Base-by-base conservation (phyloP, 1,284 basidiomycete genomes). In the Apiotrichum sp. region DNA sequence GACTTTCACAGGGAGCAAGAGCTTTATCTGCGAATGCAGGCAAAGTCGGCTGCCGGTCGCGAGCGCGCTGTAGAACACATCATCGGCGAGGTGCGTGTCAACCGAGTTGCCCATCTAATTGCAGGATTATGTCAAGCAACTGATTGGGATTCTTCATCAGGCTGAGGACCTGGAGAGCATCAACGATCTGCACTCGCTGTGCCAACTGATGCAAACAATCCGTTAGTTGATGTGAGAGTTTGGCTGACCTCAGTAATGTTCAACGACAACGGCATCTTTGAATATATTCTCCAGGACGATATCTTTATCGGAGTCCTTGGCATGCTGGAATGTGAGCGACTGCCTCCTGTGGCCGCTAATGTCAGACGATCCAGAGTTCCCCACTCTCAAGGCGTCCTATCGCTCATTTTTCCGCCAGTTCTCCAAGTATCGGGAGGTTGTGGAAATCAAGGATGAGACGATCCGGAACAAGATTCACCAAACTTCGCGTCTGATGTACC, bases 301-400 rank as follows among this genome's bases (percentile, higher is more conserved):
- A 79, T 93, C 56, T 98, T 97, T 76, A 82, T 88, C 63, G 91
- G 89, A 53, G 89, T 97, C 35, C 84, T 95, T 33, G 93, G 93
- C 54, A 96, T 98, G 81, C 84, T 99, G 62, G 95, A 99, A 81
- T 98, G 92, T 93, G 67, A 61, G 89, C 80, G 46, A 41, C 50
- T 29, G 7, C 6, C 5, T 10, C 10, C 50, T 29, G 43, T 55
- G 10, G 35, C 8, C 8, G 33, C 55, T 55, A 35, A 57, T 32
- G n/a, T 42, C 71, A 95, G 92, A 98, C 74, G 95, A 97, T 69
- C 93, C 95, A 58, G 95, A 98, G 66, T 98, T 95, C 72, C 95
- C 95, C 9, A 81, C 79, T 13, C 85, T 95, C 77, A 98, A 98
- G 78, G 96, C 95, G 46, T 91, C 93, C 64, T 98, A 97, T 72